These are phyloP conservation scores for Fusarium veterinarium DNA, from an alignment of 2,329 filamentous ascomycete species.

Conservation along the genomic window DNA sequence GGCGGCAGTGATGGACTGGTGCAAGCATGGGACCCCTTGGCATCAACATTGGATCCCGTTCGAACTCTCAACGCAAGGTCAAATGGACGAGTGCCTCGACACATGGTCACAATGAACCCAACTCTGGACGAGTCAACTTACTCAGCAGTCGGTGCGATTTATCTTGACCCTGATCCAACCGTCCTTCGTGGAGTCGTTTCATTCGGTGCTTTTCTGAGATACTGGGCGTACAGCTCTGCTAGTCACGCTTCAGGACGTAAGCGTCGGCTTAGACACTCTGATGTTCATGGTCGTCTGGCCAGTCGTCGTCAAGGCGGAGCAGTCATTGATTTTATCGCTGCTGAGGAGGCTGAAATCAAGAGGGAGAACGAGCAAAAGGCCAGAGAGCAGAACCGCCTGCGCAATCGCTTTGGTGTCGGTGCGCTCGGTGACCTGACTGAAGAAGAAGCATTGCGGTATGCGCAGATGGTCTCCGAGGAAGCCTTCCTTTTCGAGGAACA, in stretches of 20 bases:
- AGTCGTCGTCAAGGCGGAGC: slow-evolving; percentile 71
- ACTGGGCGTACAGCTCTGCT: slow-evolving; percentile 92
- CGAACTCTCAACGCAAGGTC: slow-evolving; percentile 89
- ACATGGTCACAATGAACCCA: slow-evolving; percentile 66
- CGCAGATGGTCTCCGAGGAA: slow-evolving; percentile 74
- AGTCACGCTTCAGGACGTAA: slow-evolving; percentile 81
- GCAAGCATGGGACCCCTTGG: slow-evolving; percentile 96
- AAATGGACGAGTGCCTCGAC: slow-evolving; percentile 82
- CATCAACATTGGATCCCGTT: slow-evolving; percentile 80
- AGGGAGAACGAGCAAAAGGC: slow-evolving; percentile 74
- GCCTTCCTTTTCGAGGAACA: slow-evolving; percentile 67
- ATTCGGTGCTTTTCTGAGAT: slow-evolving; percentile 86
- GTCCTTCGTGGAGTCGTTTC: slow-evolving; percentile 87
- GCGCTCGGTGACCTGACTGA: slow-evolving; percentile 72
- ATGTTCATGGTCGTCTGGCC: slow-evolving; percentile 62
- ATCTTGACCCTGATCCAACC: slow-evolving; percentile 87
- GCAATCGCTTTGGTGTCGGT: slow-evolving; percentile 85
- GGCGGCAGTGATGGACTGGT: slow-evolving; percentile 95
- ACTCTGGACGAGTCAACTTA: slow-evolving; percentile 77
- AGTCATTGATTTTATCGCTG: slow-evolving; percentile 83
- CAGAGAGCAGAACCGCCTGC: slow-evolving; percentile 77
- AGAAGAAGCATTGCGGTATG: slow-evolving; percentile 73
- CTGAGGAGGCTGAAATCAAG: slow-evolving; percentile 85
- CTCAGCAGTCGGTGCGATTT: slow-evolving; percentile 84
- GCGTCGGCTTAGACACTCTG: slow-evolving; percentile 78